phyloP scores from a whole-genome alignment of 176 grass and related monocot genomes.

The Oryza australiensis region DNA sequence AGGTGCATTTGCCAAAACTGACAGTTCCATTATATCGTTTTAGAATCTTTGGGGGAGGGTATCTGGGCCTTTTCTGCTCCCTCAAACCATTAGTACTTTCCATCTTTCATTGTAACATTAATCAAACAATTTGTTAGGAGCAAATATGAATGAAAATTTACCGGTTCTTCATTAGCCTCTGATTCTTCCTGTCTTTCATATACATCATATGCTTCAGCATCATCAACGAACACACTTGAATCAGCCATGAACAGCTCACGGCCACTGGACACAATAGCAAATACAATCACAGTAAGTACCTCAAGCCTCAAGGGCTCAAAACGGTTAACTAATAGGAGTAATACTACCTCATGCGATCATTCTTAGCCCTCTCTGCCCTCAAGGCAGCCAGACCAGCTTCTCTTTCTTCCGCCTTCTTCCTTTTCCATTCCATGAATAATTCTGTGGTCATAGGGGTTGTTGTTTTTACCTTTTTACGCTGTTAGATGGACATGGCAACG shows the following conservation, averaged over 20 bases:
- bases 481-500: constrained; percentile 35
- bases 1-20: not conserved
- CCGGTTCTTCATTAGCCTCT: constrained; percentile 52
- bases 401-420: constrained; percentile 85
- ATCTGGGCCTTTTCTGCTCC: not conserved
- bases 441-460: constrained; percentile 82
- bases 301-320: not conserved
- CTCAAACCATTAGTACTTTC: not conserved
- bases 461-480: constrained; percentile 74
- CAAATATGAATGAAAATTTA: constrained; percentile 37
- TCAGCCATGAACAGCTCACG: constrained; percentile 94
- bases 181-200: constrained; percentile 77
- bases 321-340: constrained; percentile 14
- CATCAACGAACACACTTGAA: constrained; percentile 94
- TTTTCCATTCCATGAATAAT: constrained; percentile 96
- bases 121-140: not conserved
- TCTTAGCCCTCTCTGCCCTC: constrained; percentile 93
- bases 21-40: not conserved
- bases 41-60: not conserved
- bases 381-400: constrained; percentile 73
- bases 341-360: constrained; percentile 95
- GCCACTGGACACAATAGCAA: constrained; percentile 70
- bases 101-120: not conserved
- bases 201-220: constrained; percentile 94
- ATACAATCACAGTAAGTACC: constrained; percentile 13